These are phyloP conservation scores for Carex myosuroides DNA, from an alignment of 176 grass and related monocot genomes.

Conservation along the genomic window DNA sequence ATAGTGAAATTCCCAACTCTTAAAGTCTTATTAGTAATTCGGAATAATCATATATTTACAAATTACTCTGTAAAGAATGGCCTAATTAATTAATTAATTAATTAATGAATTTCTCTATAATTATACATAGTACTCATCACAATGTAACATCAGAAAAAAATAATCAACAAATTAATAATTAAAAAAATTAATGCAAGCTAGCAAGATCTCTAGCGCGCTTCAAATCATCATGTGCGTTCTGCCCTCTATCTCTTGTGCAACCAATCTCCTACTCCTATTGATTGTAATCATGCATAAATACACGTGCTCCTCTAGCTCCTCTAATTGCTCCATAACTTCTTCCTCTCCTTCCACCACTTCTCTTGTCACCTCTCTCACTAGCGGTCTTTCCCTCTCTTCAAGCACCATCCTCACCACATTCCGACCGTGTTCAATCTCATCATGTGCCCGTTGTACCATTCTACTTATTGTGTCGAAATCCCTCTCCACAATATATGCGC, in stretches of 20 bases:
- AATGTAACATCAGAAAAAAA: background rate
- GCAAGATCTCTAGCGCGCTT: background rate
- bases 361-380: conserved; percentile 42
- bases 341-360: conserved; percentile 46
- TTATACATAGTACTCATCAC: background rate
- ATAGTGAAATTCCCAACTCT: no score
- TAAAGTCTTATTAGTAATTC: background rate
- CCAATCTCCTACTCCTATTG: conserved; percentile 64
- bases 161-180: background rate
- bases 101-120: background rate
- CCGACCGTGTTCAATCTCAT: conserved; percentile 85
- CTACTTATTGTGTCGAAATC: conserved; percentile 82
- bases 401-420: conserved; percentile 56
- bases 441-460: conserved; percentile 65
- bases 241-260: conserved; percentile 36
- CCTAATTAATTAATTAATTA: background rate
- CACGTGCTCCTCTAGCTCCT: conserved; percentile 86
- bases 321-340: conserved; percentile 46
- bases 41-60: background rate
- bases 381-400: conserved; percentile 22
- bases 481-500: conserved; percentile 71
- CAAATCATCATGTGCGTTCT: background rate
- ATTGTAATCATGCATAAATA: conserved; percentile 81
- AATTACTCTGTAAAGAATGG: conserved; percentile 11
- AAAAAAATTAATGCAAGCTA: background rate